A percentile compares a stretch with the other conserved stretches of the same genome.
Evolutionary conservation across 306 rosid genomes (phyloP).

Genomic region (Arachis stenosperma): DNA sequence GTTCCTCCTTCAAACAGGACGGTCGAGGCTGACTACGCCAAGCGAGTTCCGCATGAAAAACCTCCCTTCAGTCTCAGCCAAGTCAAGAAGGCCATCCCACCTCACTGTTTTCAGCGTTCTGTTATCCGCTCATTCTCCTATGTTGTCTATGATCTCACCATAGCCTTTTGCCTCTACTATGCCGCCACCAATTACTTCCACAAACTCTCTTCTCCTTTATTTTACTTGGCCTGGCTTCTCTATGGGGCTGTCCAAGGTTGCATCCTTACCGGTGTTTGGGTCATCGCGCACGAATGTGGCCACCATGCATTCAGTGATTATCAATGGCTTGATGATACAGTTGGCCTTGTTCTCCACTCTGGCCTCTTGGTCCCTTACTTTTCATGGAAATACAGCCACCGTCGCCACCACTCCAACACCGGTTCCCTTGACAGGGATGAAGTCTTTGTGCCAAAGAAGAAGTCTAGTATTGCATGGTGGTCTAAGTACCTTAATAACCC

Average conservation of each 20-base stretch:
- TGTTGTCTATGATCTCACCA: conserved; percentile 61
- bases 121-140: conserved; percentile 75
- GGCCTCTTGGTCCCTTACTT: conserved; percentile 90
- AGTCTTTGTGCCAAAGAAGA: conserved; percentile 89
- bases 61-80: conserved; percentile 78
- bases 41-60: conserved; percentile 71
- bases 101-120: conserved; percentile 85
- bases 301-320: conserved; percentile 97
- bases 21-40: conserved; percentile 44
- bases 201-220: conserved; percentile 50
- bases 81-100: conserved; percentile 81
- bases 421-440: conserved; percentile 91
- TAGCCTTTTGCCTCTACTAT: conserved; percentile 59
- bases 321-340: conserved; percentile 91
- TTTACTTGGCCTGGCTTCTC: conserved; percentile 69
- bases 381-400: conserved; percentile 98
- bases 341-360: conserved; percentile 89
- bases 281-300: conserved; percentile 94
- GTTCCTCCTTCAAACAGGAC: conserved; percentile 58
- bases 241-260: conserved; percentile 80
- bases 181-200: conserved; percentile 65
- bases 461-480: conserved; percentile 57
- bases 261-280: conserved; percentile 94
- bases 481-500: conserved; percentile 84
- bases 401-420: conserved; percentile 93